Evolutionary conservation across 2,329 filamentous ascomycete genomes (phyloP), one percentile per base, ranked within the genome.

Genomic region (Acephala macrosclerotiorum): DNA sequence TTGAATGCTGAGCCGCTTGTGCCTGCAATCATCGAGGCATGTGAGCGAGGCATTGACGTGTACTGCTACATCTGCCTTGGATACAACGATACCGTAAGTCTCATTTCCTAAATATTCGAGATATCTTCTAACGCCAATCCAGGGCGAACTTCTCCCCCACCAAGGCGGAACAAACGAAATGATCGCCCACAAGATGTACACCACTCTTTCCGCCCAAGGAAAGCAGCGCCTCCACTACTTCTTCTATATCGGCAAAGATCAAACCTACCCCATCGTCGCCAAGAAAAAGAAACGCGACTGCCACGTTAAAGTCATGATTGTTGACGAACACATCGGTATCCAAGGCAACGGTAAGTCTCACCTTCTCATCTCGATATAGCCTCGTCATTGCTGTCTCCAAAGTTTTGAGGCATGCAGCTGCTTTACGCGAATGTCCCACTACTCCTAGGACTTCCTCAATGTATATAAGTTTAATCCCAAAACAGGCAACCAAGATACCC

Each of bases 401-500:
- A n/a, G n/a, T n/a, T n/a, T n/a, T n/a, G n/a, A n/a, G n/a, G n/a
- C n/a, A n/a, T n/a, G n/a, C n/a, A n/a, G n/a, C n/a, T n/a, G n/a
- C n/a, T n/a, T n/a, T n/a, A n/a, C n/a, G n/a, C n/a, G n/a, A n/a
- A n/a, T n/a, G n/a, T n/a, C n/a, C n/a, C n/a, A n/a, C n/a, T n/a
- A n/a, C n/a, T n/a, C n/a, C n/a, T n/a, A n/a, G n/a, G n/a, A n/a
- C n/a, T n/a, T n/a, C n/a, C n/a, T n/a, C n/a, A n/a, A n/a, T n/a
- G n/a, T n/a, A n/a, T n/a, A n/a, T n/a, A n/a, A n/a, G n/a, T n/a
- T n/a, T n/a, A n/a, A n/a, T n/a, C n/a, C n/a, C n/a, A n/a, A n/a
- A n/a, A n/a, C n/a, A n/a, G n/a, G n/a, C n/a, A 95, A 94, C 73
- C 89, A 94, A 75, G 92, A 95, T 71, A 94, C 91, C 1, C 92